phyloP scores from a whole-genome alignment of 345 rosid genomes.

The Hypericum perforatum region DNA sequence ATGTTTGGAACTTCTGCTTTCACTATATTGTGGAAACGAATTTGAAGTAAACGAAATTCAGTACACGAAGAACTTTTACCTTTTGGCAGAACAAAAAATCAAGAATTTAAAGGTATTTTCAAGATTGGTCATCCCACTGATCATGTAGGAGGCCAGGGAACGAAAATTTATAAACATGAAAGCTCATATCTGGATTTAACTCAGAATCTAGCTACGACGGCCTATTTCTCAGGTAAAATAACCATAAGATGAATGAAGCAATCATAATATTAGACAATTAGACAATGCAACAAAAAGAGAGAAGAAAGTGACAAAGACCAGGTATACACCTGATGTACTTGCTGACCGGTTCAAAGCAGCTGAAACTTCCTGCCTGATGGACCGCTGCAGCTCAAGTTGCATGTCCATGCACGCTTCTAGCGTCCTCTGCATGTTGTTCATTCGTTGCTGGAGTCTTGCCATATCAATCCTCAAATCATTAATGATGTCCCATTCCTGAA shows the following conservation, averaged over 20 bases:
- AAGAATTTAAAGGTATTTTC: too few species aligned
- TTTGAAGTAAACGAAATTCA: too few species aligned
- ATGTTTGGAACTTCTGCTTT: too few species aligned
- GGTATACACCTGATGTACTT: slow-evolving; percentile 40
- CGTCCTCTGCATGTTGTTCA: slow-evolving; percentile 87
- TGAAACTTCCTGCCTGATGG: slow-evolving; percentile 82
- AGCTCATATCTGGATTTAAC: too few species aligned
- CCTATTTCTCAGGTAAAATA: too few species aligned
- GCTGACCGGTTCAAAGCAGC: slow-evolving; percentile 66
- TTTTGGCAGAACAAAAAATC: too few species aligned
- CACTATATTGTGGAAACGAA: too few species aligned
- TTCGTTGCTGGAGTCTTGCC: slow-evolving; percentile 88
- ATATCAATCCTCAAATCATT: slow-evolving; percentile 83
- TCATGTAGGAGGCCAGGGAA: too few species aligned
- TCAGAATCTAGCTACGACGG: too few species aligned
- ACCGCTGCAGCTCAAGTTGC: slow-evolving; percentile 92
- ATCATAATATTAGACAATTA: not conserved
- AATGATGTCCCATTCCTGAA: slow-evolving; percentile 76
- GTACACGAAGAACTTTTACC: too few species aligned
- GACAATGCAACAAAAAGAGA: not conserved
- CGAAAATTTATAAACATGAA: too few species aligned
- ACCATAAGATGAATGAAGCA: not conserved
- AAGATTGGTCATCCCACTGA: too few species aligned
- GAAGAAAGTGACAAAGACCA: not conserved
- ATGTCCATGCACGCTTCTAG: slow-evolving; percentile 96